Percentiles rank a stretch among this genome's conserved stretches.
phyloP scores from a whole-genome alignment of 1,139 yeast genomes.

The Kodamaea derodonti region DNA sequence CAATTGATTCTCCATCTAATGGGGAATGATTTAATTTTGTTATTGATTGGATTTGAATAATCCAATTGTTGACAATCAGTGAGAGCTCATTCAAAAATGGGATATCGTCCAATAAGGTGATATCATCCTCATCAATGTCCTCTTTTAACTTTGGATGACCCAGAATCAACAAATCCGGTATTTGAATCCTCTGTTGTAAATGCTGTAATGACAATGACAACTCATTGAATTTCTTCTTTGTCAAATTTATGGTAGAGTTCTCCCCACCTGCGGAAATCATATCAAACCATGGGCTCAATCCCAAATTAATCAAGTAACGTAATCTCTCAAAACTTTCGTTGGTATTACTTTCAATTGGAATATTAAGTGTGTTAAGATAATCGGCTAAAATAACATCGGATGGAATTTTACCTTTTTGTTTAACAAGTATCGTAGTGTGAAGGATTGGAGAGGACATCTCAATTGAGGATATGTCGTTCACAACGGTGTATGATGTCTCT shows the following conservation, averaged over 20 bases:
- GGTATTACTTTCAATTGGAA: slow-evolving; percentile 21
- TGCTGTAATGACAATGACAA: slow-evolving; percentile 65
- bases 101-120: slow-evolving; percentile 37
- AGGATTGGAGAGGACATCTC: slow-evolving; percentile 3
- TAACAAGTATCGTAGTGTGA: slow-evolving; percentile 37
- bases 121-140: slow-evolving; percentile 13
- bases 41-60: slow-evolving; percentile 55
- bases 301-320: slow-evolving; percentile 52
- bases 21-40: slow-evolving; percentile 53
- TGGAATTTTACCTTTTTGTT: slow-evolving; percentile 35
- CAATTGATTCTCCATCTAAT: slow-evolving; percentile 50
- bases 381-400: slow-evolving; percentile 22
- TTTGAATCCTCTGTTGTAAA: slow-evolving; percentile 62
- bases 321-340: slow-evolving; percentile 49
- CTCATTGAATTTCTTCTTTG: slow-evolving; percentile 67
- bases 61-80: slow-evolving; percentile 68
- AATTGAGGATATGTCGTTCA: slow-evolving; percentile 12
- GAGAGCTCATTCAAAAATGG: slow-evolving; percentile 64
- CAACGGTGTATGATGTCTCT: slow-evolving; percentile 15
- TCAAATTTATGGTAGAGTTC: slow-evolving; percentile 28
- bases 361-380: slow-evolving; percentile 39
- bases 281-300: slow-evolving; percentile 39
- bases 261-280: slow-evolving; percentile 15
- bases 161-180: slow-evolving; percentile 56
- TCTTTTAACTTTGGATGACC: slow-evolving; percentile 52